phyloP scores from a whole-genome alignment of 257 asterid species.

The Perilla frutescens region DNA sequence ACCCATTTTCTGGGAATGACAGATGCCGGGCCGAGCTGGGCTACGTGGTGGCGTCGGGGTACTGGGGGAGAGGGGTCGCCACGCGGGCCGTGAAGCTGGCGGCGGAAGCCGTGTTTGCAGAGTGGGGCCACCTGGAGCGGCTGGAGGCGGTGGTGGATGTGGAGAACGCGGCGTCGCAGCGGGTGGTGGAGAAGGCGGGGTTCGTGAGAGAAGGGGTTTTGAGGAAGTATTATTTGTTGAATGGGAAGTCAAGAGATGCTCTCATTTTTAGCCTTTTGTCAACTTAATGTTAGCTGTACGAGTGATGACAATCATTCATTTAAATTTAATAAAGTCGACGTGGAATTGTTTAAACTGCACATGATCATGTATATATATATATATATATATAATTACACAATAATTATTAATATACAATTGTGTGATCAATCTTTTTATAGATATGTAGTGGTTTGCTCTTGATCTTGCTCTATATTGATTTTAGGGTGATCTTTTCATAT shows the following conservation, averaged over 20 bases:
- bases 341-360: no score
- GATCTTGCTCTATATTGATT: no score
- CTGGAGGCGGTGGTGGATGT: conserved; percentile 64
- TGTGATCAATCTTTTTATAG: no score
- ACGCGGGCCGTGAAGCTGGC: neutral
- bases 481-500: no score
- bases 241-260: conserved; percentile 60
- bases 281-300: no score
- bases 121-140: neutral
- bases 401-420: no score
- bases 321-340: no score
- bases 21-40: conserved; percentile 47
- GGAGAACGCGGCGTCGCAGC: conserved; percentile 64
- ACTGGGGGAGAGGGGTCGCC: neutral
- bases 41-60: neutral
- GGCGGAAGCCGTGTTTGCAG: neutral
- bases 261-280: conserved; percentile 62
- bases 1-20: conserved; percentile 42
- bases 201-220: conserved; percentile 66
- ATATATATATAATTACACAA: no score
- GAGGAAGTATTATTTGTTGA: conserved; percentile 59
- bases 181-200: conserved; percentile 73
- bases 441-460: no score
- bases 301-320: no score
- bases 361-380: no score